Base-by-base conservation (phyloP, 495 filamentous ascomycete genomes). In the Penicillium steckii region DNA sequence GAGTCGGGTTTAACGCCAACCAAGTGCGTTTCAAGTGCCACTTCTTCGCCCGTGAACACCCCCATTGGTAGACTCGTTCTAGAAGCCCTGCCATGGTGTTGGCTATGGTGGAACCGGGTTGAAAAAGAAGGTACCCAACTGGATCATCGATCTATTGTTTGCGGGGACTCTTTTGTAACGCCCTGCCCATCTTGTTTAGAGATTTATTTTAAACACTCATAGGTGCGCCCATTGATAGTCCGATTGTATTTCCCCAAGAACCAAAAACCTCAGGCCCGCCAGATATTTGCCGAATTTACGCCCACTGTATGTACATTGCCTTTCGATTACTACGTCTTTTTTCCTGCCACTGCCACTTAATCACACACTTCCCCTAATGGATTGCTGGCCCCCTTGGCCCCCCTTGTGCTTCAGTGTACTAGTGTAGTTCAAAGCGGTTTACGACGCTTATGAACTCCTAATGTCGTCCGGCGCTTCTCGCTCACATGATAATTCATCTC, bases 401-500 rank as follows among this genome's bases (percentile, higher is more conserved):
- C 56, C 54, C 40, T 48, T 37, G 46, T 50, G 42, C 44, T 48
- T n/a, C n/a, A n/a, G n/a, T 17, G 33, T 37, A 7, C 33, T 26
- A 50, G 40, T 50, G 53, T 45, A 59, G 38, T 57, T 47, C 47
- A 25, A 38, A 23, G 44, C 48, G 56, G 55, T 59, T 54, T 29
- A 50, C 44, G 52, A 46, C 55, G 48, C 15, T 50, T 22, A 24
- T 23, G 45, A 59, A 51, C 38, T 49, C 54, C 52, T 45, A 25
- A 64, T 66, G 63, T 64, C 54, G 25, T 43, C 47, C 47, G 40
- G 46, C 21, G 43, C 48, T 18, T 61, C 52, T 50, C 54, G 53
- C 63, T 66, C 57, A 64, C 57, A 57, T 44, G 23, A 61, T 48
- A 37, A 40, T 32, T 54, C 52, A 19, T 61, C 43, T 50, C 44